Conservation (phyloP, 768 basidiomycete genomes). For the Amanita jacksonii region DNA sequence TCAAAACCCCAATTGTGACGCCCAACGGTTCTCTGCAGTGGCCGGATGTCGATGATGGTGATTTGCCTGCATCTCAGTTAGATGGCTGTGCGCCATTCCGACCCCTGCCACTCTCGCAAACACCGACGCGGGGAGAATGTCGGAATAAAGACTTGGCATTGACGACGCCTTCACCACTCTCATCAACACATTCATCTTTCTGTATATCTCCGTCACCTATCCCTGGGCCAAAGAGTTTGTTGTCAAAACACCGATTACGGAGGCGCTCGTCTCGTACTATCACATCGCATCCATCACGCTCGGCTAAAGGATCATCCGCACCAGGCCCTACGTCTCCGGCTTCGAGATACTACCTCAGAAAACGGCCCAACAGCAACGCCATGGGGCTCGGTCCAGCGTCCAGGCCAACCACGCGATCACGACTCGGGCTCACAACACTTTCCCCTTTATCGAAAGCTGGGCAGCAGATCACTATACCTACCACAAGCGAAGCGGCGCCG, state of each 20-base stretch:
- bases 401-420: neutral
- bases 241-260: constrained; percentile 6
- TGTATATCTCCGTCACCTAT: constrained; percentile 1
- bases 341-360: constrained; percentile 26
- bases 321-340: constrained; percentile 11
- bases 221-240: neutral
- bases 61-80: constrained; percentile 27
- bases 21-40: constrained; percentile 47
- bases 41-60: constrained; percentile 21
- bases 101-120: constrained; percentile 14
- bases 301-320: constrained; percentile 7
- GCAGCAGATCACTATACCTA: neutral
- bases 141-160: constrained; percentile 1
- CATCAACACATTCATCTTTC: neutral
- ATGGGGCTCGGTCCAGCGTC: constrained; percentile 10
- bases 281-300: neutral
- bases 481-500: neutral
- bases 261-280: constrained; percentile 12
- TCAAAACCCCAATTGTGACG: constrained; percentile 44
- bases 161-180: constrained; percentile 3
- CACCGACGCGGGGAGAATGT: constrained; percentile 1
- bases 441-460: neutral
- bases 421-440: neutral
- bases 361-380: constrained; percentile 17
- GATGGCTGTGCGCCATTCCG: constrained; percentile 13